These are phyloP conservation scores for Daldinia decipiens DNA, from an alignment of 495 filamentous ascomycete species.

Conservation along the genomic window DNA sequence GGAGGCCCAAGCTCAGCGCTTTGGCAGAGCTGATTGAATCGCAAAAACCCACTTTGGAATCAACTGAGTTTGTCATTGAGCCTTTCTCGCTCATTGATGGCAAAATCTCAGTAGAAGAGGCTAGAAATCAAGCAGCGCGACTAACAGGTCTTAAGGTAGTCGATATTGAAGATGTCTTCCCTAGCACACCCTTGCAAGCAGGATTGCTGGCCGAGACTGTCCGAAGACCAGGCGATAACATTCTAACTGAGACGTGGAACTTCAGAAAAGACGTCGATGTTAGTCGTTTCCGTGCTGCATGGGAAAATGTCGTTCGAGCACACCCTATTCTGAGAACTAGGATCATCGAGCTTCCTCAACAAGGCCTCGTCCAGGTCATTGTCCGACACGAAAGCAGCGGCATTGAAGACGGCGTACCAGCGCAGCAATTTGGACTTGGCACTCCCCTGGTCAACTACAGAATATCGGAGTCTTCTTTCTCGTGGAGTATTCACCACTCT, in stretches of 20 bases:
- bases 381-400: background rate
- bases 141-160: background rate
- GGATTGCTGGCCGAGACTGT: background rate
- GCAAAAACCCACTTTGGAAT: background rate
- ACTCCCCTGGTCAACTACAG: background rate
- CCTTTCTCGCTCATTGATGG: background rate
- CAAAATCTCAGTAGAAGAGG: background rate
- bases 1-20: background rate
- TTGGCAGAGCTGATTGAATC: background rate
- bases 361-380: background rate
- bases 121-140: background rate
- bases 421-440: background rate
- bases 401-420: background rate
- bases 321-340: background rate
- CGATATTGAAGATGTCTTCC: background rate
- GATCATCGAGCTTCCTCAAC: background rate
- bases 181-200: background rate
- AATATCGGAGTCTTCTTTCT: background rate
- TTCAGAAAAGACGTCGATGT: background rate
- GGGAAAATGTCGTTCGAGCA: background rate
- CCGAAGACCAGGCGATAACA: background rate
- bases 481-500: background rate
- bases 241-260: background rate
- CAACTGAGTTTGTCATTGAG: background rate
- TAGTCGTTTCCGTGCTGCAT: background rate